These are phyloP conservation scores for Trichoderma sp. DNA, from an alignment of 2,329 filamentous ascomycete species.

Conservation along the genomic window DNA sequence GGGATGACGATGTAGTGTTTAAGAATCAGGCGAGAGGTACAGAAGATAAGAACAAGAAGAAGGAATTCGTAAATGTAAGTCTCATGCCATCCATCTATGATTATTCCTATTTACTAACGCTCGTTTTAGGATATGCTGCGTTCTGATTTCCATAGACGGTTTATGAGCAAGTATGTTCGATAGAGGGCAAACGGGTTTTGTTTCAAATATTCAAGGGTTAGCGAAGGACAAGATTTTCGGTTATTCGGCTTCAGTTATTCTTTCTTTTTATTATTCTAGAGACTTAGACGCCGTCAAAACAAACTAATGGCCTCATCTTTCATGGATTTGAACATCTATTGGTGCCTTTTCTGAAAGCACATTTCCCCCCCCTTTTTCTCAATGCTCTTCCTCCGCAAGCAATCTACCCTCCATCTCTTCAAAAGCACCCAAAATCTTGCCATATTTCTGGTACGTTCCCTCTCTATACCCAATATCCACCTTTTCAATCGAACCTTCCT, in stretches of 20 bases:
- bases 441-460: constrained; percentile 77
- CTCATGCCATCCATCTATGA: not conserved
- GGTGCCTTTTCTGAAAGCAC: not conserved
- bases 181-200: constrained; percentile 37
- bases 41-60: constrained; percentile 83
- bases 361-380: not conserved
- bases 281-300: constrained; percentile 32
- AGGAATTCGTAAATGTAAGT: constrained; percentile 94
- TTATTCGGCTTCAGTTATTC: not conserved
- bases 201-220: constrained; percentile 17
- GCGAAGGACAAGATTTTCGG: constrained; percentile 5
- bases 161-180: constrained; percentile 77
- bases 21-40: constrained; percentile 97
- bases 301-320: not conserved
- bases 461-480: constrained; percentile 80
- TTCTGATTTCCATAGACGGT: constrained; percentile 96
- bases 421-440: constrained; percentile 75
- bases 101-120: not conserved
- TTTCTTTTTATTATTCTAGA: constrained; percentile 4
- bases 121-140: constrained; percentile 74
- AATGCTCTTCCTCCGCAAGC: constrained; percentile 47
- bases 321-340: not conserved
- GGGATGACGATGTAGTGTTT: constrained; percentile 99
- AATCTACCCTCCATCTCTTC: constrained; percentile 73
- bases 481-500: constrained; percentile 79